Conservation (phyloP, 1,284 basidiomycete genomes). For the Moesziomyces antarcticus region DNA sequence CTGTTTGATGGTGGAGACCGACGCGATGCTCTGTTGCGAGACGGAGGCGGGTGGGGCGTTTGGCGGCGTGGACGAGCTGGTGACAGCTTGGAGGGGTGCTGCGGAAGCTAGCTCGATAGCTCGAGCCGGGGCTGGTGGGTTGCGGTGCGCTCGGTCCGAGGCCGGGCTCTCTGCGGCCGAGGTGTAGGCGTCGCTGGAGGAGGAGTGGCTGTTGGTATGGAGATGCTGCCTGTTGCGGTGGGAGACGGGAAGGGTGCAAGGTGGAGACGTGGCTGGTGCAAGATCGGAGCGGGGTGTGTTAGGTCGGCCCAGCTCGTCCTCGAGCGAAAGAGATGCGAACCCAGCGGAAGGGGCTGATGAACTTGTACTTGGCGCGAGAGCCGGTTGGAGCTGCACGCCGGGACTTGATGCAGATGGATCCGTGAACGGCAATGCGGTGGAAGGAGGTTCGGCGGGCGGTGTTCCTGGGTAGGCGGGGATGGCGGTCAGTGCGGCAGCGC, state of each 20-base stretch:
- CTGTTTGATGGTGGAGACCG: conserved; percentile 35
- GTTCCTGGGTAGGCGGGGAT: conserved; percentile 18
- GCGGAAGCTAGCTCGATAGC: neutral
- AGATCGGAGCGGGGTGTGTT: neutral
- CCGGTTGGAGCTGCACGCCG: neutral
- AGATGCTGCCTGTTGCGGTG: conserved; percentile 3
- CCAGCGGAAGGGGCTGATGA: conserved; percentile 29
- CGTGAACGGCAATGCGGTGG: neutral
- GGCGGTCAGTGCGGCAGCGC: conserved; percentile 1
- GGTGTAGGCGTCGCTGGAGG: conserved; percentile 18
- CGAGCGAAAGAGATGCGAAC: conserved; percentile 19
- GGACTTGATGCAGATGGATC: neutral
- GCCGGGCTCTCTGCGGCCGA: conserved; percentile 25
- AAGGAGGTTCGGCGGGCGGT: neutral
- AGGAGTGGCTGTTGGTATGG: conserved; percentile 16
- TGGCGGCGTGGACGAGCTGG: conserved; percentile 2
- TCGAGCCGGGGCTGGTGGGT: neutral
- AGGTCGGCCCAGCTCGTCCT: conserved; percentile 12
- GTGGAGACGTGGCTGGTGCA: neutral
- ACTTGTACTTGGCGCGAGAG: conserved; percentile 1
- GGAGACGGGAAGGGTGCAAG: conserved; percentile 7
- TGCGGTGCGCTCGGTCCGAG: conserved; percentile 2
- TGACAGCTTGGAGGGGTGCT: neutral
- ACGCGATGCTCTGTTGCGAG: conserved; percentile 41
- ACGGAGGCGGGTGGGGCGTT: conserved; percentile 12